Base-by-base conservation (phyloP, 768 basidiomycete genomes). In the Leccinum aurantiacum region DNA sequence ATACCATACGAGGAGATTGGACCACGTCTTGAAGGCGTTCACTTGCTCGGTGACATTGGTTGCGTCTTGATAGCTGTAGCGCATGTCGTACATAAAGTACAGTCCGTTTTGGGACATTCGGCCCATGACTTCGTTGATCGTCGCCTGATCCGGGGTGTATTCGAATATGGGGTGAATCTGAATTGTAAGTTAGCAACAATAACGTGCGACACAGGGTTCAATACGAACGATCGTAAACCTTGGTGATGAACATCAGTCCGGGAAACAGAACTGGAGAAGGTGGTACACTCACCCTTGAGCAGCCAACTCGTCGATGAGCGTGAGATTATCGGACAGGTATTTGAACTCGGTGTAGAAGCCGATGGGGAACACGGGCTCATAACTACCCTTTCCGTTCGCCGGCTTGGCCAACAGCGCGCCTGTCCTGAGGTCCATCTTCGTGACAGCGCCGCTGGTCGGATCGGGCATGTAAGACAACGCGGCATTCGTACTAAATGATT, bases 41-140 rank as follows among this genome's bases (percentile, higher is more conserved):
- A 92, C 89, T 73, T 92, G 80, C 47, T 80, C 79, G 0, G 81
- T 83, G 24, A 92, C 84, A 4, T 81, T 78, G 24, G 81, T 78
- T 13, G 74, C 64, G 65, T 91, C 83, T 78, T 79, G 82, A 75
- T 91, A 92, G 1, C 78, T 79, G 82, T 73, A 78, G 61, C 90
- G 82, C 90, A 93, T 91, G 69, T 92, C 89, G 64, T 91, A 93
- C 84, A 91, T 90, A 50, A 92, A 77, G 67, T 87, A 92, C 51
- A 71, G 17, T 0, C 82, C 83, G 0, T 84, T 82, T 60, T 86
- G 80, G 67, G 88, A 82, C 84, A 90, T 88, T 37, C 79, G 77
- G 66, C 88, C 81, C n/a, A 91, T 70, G 15, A 90, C 84, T 22
- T 77, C 66, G 6, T 62, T 55, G 35, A 69, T 31, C 31, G 53